Evolutionary conservation across 2,329 filamentous ascomycete genomes (phyloP).

Genomic region (Capronia epimyces): DNA sequence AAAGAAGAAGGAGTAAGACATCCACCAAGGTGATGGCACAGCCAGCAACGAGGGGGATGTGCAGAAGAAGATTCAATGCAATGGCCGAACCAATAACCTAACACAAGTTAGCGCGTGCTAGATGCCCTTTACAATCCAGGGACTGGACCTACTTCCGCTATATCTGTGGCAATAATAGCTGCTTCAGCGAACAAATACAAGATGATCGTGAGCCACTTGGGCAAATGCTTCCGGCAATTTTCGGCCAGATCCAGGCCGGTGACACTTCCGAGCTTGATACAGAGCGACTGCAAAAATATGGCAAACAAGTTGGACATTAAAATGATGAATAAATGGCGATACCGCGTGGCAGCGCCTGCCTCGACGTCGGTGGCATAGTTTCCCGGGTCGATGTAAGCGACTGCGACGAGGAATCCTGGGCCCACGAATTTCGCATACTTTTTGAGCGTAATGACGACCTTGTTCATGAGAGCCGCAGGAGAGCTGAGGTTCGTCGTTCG

Average conservation of each 20-base stretch:
- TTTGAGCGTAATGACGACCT: conserved; percentile 27
- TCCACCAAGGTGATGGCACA: conserved; percentile 54
- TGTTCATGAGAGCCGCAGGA: conserved; percentile 7
- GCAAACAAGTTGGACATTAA: conserved; percentile 46
- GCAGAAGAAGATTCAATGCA: conserved; percentile 50
- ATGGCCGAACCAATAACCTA: conserved; percentile 55
- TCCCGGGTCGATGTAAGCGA: conserved; percentile 48
- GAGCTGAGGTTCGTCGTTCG: neutral
- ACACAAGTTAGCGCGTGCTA: too few relatives aligned
- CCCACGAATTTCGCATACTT: conserved; percentile 45
- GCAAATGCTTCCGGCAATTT: conserved; percentile 60
- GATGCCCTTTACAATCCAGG: too few relatives aligned
- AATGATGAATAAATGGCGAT: conserved; percentile 44
- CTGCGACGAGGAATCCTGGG: conserved; percentile 45
- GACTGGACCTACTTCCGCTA: conserved; percentile 53
- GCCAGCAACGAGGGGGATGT: conserved; percentile 51
- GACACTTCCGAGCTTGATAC: conserved; percentile 61
- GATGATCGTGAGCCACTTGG: conserved; percentile 58
- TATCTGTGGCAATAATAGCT: conserved; percentile 66
- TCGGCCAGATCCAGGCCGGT: conserved; percentile 63
- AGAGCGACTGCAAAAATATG: conserved; percentile 45
- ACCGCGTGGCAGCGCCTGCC: conserved; percentile 44
- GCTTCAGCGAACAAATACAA: conserved; percentile 60
- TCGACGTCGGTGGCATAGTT: conserved; percentile 48
- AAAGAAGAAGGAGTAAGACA: conserved; percentile 52